Conservation (phyloP, 163 green algal genomes). For the Scenedesmus sp. region DNA sequence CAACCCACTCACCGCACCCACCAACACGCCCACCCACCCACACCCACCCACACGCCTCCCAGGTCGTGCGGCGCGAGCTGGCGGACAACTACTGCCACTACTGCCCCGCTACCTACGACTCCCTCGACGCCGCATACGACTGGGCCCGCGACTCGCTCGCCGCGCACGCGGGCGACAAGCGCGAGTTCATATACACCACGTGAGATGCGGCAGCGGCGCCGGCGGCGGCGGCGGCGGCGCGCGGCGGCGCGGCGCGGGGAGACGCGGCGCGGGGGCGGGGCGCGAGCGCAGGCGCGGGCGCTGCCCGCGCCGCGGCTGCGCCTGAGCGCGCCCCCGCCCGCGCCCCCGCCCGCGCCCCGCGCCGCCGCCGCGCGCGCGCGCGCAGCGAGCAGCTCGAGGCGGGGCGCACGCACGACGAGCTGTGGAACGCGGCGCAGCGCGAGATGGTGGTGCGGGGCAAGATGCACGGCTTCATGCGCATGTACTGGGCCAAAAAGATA, state of each 20-base stretch:
- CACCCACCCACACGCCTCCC: no score
- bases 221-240: no score
- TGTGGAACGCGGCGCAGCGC: conserved; percentile 98
- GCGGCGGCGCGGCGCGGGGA: neutral
- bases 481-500: conserved; percentile 99
- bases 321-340: no score
- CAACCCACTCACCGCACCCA: neutral
- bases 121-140: conserved; percentile 75
- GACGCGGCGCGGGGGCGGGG: neutral
- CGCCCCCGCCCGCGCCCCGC: no score
- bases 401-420: conserved; percentile 92
- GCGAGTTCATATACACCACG: conserved; percentile 85
- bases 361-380: conserved; percentile 26
- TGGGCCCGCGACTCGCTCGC: conserved; percentile 89
- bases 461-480: conserved; percentile 99
- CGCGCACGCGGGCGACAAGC: conserved; percentile 82
- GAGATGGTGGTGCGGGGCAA: conserved; percentile 95
- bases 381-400: conserved; percentile 87
- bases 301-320: no score
- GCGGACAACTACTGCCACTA: conserved; percentile 94
- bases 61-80: conserved; percentile 88
- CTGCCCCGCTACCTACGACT: conserved; percentile 87
- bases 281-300: no score
- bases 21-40: no score
- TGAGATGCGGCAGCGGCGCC: no score